Base-by-base conservation (phyloP, 305 asterid genomes). In the Fraxinus floribunda region DNA sequence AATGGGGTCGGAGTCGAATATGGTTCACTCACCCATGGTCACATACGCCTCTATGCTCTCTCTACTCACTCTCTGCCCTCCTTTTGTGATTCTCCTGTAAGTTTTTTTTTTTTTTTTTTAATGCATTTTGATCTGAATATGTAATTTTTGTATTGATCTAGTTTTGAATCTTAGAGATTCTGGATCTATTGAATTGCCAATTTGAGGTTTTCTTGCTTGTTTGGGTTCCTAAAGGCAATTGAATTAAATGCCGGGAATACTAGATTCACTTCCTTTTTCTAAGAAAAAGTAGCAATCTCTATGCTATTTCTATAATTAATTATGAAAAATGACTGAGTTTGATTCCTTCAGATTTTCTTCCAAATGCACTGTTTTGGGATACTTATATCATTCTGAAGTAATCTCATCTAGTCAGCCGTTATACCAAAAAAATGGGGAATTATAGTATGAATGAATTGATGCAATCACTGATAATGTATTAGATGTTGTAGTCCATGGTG, bases 11-110 rank as follows among this genome's bases (percentile, higher is more conserved):
- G 94, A 88, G 26, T 79, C 91, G 82, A 92, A 90, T 80, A 86
- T 87, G 91, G 99, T 90, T 6, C 99, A 94, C 86, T 86, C 97
- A 10, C 97, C 97, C 18, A 18, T 89, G 77, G 71, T 95, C 79
- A 94, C 99, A 11, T 95, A 94, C 77, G 89, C 85, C 13, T 95
- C 99, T 75, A 90, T 95, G 94, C 88, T 94, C 46, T 88, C 97
- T 52, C 94, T 95, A 52, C 97, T 94, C 73, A 81, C 95, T 75
- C 83, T 91, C 76, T 93, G 97, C 85, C 99, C 98, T 44, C 99
- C 99, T 49, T 95, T 95, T 81, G 98, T 94, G 38, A 94, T 95
- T 90, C 96, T 95, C 16, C 85, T 95, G 99, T 93, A 75, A 90
- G 97, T 89, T 30, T 73, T 18, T 15, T n/a, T 26, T n/a, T n/a